These are phyloP conservation scores for Linum tenue DNA, from an alignment of 345 rosid species.

Conservation along the genomic window DNA sequence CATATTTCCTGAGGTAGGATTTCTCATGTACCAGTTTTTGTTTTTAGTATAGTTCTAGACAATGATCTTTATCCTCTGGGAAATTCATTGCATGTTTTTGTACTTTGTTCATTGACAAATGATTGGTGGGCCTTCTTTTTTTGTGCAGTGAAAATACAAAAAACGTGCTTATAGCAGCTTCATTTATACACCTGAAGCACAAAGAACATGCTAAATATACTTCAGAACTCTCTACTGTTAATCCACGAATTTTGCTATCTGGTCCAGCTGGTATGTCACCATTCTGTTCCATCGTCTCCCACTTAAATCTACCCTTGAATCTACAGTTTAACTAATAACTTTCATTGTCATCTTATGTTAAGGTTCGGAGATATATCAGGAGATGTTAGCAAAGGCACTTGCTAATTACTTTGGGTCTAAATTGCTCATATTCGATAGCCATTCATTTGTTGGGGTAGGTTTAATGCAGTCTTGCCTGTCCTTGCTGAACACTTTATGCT, in stretches of 20 bases:
- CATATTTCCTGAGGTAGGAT: slow-evolving; percentile 76
- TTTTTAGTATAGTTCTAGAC: slow-evolving; percentile 6
- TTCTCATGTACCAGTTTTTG: background rate
- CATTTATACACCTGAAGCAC: slow-evolving; percentile 74
- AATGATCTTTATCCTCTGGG: background rate
- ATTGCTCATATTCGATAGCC: slow-evolving; percentile 76
- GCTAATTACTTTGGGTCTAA: slow-evolving; percentile 70
- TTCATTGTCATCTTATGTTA: slow-evolving; percentile 15
- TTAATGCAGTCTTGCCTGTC: slow-evolving; percentile 12
- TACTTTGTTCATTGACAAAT: background rate
- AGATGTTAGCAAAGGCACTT: slow-evolving; percentile 84
- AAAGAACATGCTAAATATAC: slow-evolving; percentile 65
- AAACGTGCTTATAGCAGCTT: slow-evolving; percentile 64
- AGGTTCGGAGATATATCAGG: slow-evolving; percentile 94
- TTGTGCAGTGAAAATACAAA: slow-evolving; percentile 66
- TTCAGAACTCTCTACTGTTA: slow-evolving; percentile 54
- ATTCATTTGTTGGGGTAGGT: slow-evolving; percentile 75
- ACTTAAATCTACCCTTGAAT: background rate
- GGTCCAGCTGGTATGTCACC: slow-evolving; percentile 75
- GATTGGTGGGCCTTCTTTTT: slow-evolving; percentile 11
- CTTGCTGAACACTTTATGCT: slow-evolving; percentile 12
- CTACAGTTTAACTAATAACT: background rate
- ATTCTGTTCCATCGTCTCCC: background rate
- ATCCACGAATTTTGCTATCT: slow-evolving; percentile 84
- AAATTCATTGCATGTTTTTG: background rate